phyloP scores from a whole-genome alignment of 129 eudicot species.

The Scalesia atractyloides region DNA sequence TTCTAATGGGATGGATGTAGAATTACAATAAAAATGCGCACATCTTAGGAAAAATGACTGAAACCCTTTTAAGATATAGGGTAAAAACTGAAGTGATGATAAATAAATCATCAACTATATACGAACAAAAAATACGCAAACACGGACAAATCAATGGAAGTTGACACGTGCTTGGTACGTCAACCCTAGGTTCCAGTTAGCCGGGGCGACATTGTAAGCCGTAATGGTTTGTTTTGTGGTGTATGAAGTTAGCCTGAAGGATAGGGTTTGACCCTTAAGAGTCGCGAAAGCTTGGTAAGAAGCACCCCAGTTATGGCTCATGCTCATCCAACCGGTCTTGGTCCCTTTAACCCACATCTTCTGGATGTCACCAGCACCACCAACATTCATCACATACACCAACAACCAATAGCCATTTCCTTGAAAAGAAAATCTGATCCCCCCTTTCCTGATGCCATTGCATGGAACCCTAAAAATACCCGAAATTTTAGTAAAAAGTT shows the following conservation, averaged over 20 bases:
- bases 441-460: too few relatives aligned
- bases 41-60: not conserved
- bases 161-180: conserved; percentile 56
- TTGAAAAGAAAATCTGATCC: too few relatives aligned
- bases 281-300: too few relatives aligned
- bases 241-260: conserved; percentile 57
- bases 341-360: too few relatives aligned
- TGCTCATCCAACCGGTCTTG: too few relatives aligned
- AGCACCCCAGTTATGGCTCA: too few relatives aligned
- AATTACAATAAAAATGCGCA: conserved; percentile 7
- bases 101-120: not conserved
- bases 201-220: conserved; percentile 69
- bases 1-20: conserved; percentile 24
- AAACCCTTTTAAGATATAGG: conserved; percentile 7
- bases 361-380: too few relatives aligned
- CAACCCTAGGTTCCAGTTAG: conserved; percentile 63
- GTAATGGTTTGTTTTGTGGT: conserved; percentile 54
- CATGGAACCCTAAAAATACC: too few relatives aligned
- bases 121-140: not conserved
- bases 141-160: conserved; percentile 45
- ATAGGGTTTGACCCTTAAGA: too few relatives aligned
- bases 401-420: too few relatives aligned
- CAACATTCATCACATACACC: too few relatives aligned
- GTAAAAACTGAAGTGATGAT: not conserved
- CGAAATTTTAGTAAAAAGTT: not conserved